phyloP scores from a whole-genome alignment of 108 stramenopile species.

The Seminavis robusta region DNA sequence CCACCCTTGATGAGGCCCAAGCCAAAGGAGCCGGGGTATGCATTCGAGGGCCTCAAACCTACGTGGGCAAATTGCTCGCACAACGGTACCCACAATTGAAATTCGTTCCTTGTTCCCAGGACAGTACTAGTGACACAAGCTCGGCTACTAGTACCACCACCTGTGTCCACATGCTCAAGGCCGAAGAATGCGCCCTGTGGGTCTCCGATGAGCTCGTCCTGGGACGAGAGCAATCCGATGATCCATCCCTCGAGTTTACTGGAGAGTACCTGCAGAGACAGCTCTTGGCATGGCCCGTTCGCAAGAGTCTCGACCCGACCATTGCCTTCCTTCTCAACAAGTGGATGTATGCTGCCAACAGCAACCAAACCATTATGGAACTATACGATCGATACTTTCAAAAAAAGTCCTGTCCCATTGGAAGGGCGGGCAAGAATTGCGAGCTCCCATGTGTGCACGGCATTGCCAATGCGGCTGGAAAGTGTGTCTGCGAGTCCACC shows the following conservation, averaged over 20 bases:
- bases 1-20: conserved; percentile 2
- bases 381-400: conserved; percentile 9
- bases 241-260: background rate
- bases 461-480: background rate
- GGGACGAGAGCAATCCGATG: background rate
- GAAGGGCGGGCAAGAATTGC: conserved; percentile 11
- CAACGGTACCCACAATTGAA: background rate
- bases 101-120: background rate
- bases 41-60: background rate
- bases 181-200: background rate
- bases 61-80: background rate
- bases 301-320: conserved; percentile 1
- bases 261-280: conserved; percentile 1
- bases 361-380: conserved; percentile 5
- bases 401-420: conserved; percentile 10
- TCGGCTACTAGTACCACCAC: too few relatives aligned
- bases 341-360: conserved; percentile 11
- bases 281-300: background rate
- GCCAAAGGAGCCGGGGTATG: background rate
- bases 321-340: conserved; percentile 6
- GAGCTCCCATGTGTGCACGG: conserved; percentile 12
- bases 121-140: too few relatives aligned
- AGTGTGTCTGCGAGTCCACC: conserved; percentile 9
- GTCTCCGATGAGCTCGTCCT: conserved; percentile 3
- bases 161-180: conserved; percentile 1